Evolutionary conservation across 1,284 basidiomycete species (phyloP).

Genomic region (Grifola frondosa): DNA sequence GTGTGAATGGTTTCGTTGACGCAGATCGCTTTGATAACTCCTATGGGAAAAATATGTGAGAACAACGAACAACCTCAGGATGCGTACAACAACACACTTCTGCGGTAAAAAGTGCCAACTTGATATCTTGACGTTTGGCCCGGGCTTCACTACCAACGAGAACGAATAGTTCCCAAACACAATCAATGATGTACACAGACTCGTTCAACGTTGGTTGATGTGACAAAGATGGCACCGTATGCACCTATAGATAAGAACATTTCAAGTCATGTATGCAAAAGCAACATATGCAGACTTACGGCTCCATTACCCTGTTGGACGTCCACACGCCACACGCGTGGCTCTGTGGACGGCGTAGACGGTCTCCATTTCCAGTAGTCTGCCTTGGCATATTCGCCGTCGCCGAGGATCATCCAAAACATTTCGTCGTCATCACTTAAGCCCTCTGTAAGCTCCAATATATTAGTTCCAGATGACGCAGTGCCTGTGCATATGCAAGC

Average conservation of each 20-base stretch:
- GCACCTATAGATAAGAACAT: constrained; percentile 24
- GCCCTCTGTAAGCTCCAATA: constrained; percentile 62
- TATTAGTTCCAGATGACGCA: constrained; percentile 41
- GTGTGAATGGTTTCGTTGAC: constrained; percentile 57
- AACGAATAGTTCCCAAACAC: constrained; percentile 74
- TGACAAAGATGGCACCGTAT: constrained; percentile 30
- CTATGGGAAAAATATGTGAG: constrained; percentile 34
- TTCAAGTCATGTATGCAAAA: constrained; percentile 2
- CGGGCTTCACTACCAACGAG: constrained; percentile 69
- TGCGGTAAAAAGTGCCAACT: constrained; percentile 55
- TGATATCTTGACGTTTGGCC: constrained; percentile 56
- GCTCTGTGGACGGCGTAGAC: constrained; percentile 37
- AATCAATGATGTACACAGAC: constrained; percentile 66
- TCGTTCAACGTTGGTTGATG: constrained; percentile 26
- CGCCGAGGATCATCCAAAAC: constrained; percentile 81
- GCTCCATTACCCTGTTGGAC: constrained; percentile 31
- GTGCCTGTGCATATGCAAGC: constrained; percentile 51
- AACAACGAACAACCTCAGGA: constrained; percentile 3
- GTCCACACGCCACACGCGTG: constrained; percentile 55
- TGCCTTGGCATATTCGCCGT: constrained; percentile 68
- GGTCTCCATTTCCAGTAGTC: constrained; percentile 77
- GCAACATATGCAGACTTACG: constrained; percentile 35
- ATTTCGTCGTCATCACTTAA: constrained; percentile 66
- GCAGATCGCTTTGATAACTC: constrained; percentile 51
- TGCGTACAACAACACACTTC: constrained; percentile 41